phyloP scores from a whole-genome alignment of 805 yeast species.

The Candida ortonii region DNA sequence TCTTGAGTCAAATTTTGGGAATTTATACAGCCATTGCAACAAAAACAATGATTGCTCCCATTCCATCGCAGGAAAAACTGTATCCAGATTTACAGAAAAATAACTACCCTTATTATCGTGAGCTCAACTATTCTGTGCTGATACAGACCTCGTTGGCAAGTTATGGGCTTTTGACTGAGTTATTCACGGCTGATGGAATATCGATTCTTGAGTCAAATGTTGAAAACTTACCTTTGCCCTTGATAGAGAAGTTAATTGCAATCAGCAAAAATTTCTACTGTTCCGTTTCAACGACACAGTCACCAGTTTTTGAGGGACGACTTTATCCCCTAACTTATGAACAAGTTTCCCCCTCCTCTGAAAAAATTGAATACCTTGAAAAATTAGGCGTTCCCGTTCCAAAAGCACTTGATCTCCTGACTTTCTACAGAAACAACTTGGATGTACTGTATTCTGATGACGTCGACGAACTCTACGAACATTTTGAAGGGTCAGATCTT shows the following conservation, averaged over 20 bases:
- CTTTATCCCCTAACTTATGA: constrained; percentile 37
- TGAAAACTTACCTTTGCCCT: constrained; percentile 33
- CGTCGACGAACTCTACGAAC: constrained; percentile 26
- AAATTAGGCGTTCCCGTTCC: constrained; percentile 31
- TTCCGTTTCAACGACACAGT: constrained; percentile 35
- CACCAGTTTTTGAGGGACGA: constrained; percentile 34
- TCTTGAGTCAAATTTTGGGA: constrained; percentile 33
- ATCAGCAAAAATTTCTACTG: constrained; percentile 43
- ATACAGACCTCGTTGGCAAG: constrained; percentile 42
- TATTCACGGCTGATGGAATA: constrained; percentile 31
- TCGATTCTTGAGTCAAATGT: constrained; percentile 19
- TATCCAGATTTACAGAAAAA: constrained; percentile 35
- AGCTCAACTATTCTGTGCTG: constrained; percentile 24
- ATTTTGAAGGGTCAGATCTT: constrained; percentile 29
- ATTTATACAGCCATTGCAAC: constrained; percentile 46
- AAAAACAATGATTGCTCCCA: constrained; percentile 31
- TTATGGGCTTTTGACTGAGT: constrained; percentile 37
- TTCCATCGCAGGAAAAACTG: constrained; percentile 37
- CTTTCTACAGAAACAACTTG: constrained; percentile 23
- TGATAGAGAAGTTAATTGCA: constrained; percentile 45
- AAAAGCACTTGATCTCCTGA: constrained; percentile 30
- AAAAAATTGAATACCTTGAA: constrained; percentile 33
- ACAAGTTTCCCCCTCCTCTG: constrained; percentile 41
- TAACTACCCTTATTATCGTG: constrained; percentile 25
- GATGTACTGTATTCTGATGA: constrained; percentile 19